Conservation (phyloP, 2,329 filamentous ascomycete genomes). For the Leptographium wingfieldii region DNA sequence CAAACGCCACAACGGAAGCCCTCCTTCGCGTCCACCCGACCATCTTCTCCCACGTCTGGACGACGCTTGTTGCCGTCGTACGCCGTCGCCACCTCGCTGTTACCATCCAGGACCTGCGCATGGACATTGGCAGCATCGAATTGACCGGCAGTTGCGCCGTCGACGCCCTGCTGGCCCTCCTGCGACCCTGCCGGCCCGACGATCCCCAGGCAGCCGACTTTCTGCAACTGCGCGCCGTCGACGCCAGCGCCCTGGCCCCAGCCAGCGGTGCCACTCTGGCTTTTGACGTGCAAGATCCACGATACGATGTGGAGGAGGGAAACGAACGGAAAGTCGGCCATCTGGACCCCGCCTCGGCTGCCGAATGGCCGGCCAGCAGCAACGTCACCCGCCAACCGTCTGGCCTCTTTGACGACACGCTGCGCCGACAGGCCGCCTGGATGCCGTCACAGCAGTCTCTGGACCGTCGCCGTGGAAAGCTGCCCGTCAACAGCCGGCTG, state of each 20-base stretch:
- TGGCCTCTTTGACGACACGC: conserved; percentile 55
- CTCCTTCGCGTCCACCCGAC: conserved; percentile 55
- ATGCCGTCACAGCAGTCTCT: conserved; percentile 68
- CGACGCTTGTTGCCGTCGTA: conserved; percentile 42
- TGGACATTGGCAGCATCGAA: conserved; percentile 50
- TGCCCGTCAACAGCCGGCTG: conserved; percentile 46
- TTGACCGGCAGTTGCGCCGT: conserved; percentile 58
- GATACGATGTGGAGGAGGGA: conserved; percentile 48
- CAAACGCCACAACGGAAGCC: not conserved
- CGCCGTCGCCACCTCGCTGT: conserved; percentile 48
- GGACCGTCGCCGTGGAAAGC: conserved; percentile 57
- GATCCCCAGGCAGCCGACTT: conserved; percentile 30
- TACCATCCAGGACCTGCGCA: conserved; percentile 55
- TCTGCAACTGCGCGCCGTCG: conserved; percentile 39
- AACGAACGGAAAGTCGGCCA: too few species aligned
- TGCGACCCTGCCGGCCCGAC: conserved; percentile 32
- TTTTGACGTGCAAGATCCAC: conserved; percentile 67
- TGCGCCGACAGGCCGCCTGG: conserved; percentile 50
- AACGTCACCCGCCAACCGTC: conserved; percentile 42
- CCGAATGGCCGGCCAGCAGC: conserved; percentile 65
- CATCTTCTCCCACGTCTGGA: conserved; percentile 58
- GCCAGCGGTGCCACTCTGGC: conserved; percentile 57
- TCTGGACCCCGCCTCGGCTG: conserved; percentile 27
- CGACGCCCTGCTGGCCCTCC: conserved; percentile 58
- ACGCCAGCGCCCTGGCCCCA: conserved; percentile 57